These are phyloP conservation scores for Thelonectria discophora DNA, from an alignment of 2,329 filamentous ascomycete species.

Conservation along the genomic window DNA sequence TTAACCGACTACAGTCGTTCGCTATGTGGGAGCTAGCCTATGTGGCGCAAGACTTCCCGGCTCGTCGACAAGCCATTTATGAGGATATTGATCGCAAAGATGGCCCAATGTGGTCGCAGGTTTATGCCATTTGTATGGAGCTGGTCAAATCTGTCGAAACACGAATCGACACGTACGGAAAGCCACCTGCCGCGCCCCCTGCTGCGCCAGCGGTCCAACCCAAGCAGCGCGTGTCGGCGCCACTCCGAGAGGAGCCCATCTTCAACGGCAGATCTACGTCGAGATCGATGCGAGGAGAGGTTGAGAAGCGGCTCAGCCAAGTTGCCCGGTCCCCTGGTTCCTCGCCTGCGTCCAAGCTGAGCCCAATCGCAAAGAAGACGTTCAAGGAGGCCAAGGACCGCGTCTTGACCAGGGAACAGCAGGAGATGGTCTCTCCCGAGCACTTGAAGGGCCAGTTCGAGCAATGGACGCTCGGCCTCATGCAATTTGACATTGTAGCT, in stretches of 20 bases:
- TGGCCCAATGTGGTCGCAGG: slow-evolving; percentile 83
- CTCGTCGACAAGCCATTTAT: slow-evolving; percentile 83
- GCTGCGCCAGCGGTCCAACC: slow-evolving; percentile 44
- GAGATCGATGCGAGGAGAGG: slow-evolving; percentile 52
- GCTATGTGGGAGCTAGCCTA: slow-evolving; percentile 90
- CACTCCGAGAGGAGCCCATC: slow-evolving; percentile 57
- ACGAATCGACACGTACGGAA: slow-evolving; percentile 71
- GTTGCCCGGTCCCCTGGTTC: slow-evolving; percentile 58
- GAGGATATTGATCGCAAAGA: slow-evolving; percentile 85
- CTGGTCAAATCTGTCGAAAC: slow-evolving; percentile 72
- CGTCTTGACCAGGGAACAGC: slow-evolving; percentile 62
- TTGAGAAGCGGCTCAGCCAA: slow-evolving; percentile 57
- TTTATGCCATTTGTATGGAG: slow-evolving; percentile 74
- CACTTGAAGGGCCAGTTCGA: slow-evolving; percentile 59
- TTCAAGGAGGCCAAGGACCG: slow-evolving; percentile 58
- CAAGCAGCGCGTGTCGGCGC: slow-evolving; percentile 49
- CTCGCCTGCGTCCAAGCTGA: slow-evolving; percentile 58
- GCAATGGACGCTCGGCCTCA: slow-evolving; percentile 55
- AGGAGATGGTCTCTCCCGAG: slow-evolving; percentile 60
- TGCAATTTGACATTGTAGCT: slow-evolving; percentile 65
- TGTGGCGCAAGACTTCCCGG: slow-evolving; percentile 77
- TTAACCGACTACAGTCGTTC: slow-evolving; percentile 66
- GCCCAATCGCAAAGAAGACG: slow-evolving; percentile 60
- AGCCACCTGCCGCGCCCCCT: slow-evolving; percentile 49
- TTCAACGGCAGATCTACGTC: slow-evolving; percentile 52